Evolutionary conservation across 129 eudicot species (phyloP).

Genomic region (Helianthus annuus): HanXRQr2.0-SUNRISE NC_035436.2:180286827-180287326

Average conservation of each 20-base stretch:
- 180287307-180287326: conserved; percentile 16
- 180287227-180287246: conserved; percentile 1
- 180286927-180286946: neutral
- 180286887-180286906: neutral
- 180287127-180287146: conserved; percentile 9
- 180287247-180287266: neutral
- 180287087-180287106: conserved; percentile 27
- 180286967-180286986: neutral
- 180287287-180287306: neutral
- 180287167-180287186: conserved; percentile 4
- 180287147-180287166: conserved; percentile 20
- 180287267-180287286: neutral
- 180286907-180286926: neutral
- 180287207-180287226: conserved; percentile 14
- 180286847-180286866: neutral
- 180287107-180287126: conserved; percentile 22
- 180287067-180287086: conserved; percentile 29
- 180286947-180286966: neutral
- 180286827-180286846: neutral
- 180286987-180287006: neutral
- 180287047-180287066: conserved; percentile 22
- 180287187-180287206: neutral
- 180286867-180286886: neutral
- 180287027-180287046: neutral
- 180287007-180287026: neutral